Evolutionary conservation across 805 yeast genomes (phyloP).

Genomic region (Ogataea paraovalis): DNA sequence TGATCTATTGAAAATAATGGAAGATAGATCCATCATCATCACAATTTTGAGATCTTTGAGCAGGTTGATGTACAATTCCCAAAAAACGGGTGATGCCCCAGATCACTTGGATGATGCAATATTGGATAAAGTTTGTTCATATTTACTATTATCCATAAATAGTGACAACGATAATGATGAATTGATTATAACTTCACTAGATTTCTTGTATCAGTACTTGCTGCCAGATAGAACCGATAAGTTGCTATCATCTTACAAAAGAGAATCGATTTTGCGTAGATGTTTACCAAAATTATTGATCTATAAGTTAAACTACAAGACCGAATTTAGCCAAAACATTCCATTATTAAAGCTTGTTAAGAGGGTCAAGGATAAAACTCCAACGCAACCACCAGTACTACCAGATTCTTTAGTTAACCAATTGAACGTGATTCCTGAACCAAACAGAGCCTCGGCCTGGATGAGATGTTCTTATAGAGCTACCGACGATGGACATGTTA

Average conservation of each 20-base stretch:
- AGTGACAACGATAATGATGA: constrained; percentile 54
- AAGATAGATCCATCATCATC: constrained; percentile 67
- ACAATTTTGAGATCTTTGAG: constrained; percentile 73
- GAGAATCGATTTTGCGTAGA: constrained; percentile 49
- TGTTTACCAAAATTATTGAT: constrained; percentile 61
- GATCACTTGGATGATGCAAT: constrained; percentile 42
- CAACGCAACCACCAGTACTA: constrained; percentile 53
- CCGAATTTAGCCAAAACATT: constrained; percentile 33
- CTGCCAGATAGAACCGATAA: constrained; percentile 56
- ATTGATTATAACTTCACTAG: constrained; percentile 66
- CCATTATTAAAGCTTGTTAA: constrained; percentile 41
- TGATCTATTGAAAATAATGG: constrained; percentile 43
- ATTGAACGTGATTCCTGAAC: constrained; percentile 69
- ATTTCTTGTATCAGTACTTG: constrained; percentile 76
- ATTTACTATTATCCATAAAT: constrained; percentile 43
- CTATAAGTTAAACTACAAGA: constrained; percentile 39
- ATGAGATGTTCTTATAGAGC: constrained; percentile 88
- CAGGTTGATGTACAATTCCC: constrained; percentile 66
- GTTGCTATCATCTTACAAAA: constrained; percentile 42
- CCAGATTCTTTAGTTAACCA: constrained; percentile 48
- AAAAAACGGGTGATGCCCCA: constrained; percentile 38
- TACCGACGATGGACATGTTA: constrained; percentile 72
- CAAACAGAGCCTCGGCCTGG: constrained; percentile 91
- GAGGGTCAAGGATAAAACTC: constrained; percentile 61
- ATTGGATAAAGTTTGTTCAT: constrained; percentile 54